Evolutionary conservation across 805 yeast genomes (phyloP), one percentile per base, ranked within the genome.

Genomic region (Teunomyces panamensis): DNA sequence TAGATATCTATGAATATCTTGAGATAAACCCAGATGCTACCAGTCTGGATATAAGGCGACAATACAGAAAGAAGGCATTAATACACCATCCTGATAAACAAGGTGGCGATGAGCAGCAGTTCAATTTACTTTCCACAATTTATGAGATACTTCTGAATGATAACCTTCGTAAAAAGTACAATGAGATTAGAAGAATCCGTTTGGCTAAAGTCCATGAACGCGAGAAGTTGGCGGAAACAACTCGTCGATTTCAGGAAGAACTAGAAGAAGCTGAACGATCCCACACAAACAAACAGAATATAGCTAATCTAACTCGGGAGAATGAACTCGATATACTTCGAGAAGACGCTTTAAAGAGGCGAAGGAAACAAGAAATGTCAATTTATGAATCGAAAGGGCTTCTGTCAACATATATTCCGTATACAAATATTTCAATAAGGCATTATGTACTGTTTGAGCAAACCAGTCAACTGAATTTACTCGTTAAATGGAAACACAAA

Each of bases 401-500:
- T 7, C 5, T 14, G 4, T 20, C 27, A 10, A 20, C 39, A 9
- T 55, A 62, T 43, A 52, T 60, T 10, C 52, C 68, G 5, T 60
- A 46, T 39, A 45, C 48, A 13, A 63, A 63, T 14, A 44, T 67
- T 1, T 51, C 55, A n/a, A 39, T 42, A 4, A 24, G n/a, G 44
- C 47, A 27, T 17, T 35, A 16, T 30, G 24, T 30, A 33, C 48
- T 46, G 33, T 27, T 20, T 14, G 13, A 36, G 6, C 32, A 27
- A 20, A 30, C 42, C 10, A 32, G 50, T 33, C 34, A 47, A 32
- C 34, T 39, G 44, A 11, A 39, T 30, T 69, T 72, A 20, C 49
- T 59, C 24, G 63, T 79, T 24, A 70, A 65, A 52, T 79, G 83
- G 82, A 78, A 77, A 53, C 64, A 67, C 41, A 68, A 68, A 48